Base-by-base conservation (phyloP, 2,329 filamentous ascomycete species). In the Diaporthe citri region DNA sequence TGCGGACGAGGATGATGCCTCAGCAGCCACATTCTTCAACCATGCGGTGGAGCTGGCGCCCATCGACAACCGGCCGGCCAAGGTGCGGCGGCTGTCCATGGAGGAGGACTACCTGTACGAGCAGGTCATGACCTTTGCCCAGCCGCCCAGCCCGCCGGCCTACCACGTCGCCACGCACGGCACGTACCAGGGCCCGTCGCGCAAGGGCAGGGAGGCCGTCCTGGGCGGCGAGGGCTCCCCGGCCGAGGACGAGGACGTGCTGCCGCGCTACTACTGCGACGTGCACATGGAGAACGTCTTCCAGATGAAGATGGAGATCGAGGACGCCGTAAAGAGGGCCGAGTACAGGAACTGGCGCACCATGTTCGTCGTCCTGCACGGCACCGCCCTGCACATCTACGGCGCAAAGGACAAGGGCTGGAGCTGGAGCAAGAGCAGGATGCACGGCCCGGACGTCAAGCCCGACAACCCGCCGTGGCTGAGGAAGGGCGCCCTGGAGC, bases 371-470 rank as follows among this genome's bases (percentile, higher is more conserved):
- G 86, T 90, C 9, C 86, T 95, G 39, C 89, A 90, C 78, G 93
- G 93, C 13, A 95, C 93, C 0, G 89, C 92, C 55, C 87, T 95
- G 77, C 89, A 88, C 80, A 84, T 95, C 39, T 88, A 94, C 84
- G 87, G 89, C 70, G 86, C 89, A 72, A 94, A 93, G 83, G 74
- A 76, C 60, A 88, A 88, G 78, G 87, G 89, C 70, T 86, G 88
- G 80, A 86, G 85, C 39, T 87, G 87, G 84, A 87, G 88, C 75
- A 77, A 76, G 71, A 85, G 84, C 79, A 86, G 83, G 73, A 88
- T 87, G 77, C 84, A 83, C 62, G 88, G 87, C 1, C 87, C 88
- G 3, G 86, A 85, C 25, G 84, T 88, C 75, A 86, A 84, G 76
- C 86, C 87, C 25, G 88, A 88, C 79, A 86, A 85, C 78, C 89